phyloP scores from a whole-genome alignment of 768 basidiomycete genomes.

The Suillus lakei region DNA sequence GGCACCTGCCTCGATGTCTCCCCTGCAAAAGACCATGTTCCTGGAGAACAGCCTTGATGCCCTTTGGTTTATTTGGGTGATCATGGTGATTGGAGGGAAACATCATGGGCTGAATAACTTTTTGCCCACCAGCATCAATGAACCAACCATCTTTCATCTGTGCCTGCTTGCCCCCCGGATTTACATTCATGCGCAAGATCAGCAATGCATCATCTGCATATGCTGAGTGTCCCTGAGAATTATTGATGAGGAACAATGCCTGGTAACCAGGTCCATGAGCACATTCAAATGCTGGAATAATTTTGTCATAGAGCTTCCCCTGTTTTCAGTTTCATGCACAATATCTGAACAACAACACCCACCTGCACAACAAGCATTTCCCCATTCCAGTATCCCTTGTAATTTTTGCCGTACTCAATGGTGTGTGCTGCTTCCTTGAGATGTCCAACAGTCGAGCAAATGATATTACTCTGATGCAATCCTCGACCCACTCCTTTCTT shows the following conservation, averaged over 20 bases:
- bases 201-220: slow-evolving; percentile 27
- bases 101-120: slow-evolving; percentile 33
- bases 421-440: slow-evolving; percentile 37
- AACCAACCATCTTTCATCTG: slow-evolving; percentile 40
- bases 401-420: slow-evolving; percentile 49
- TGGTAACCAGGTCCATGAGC: slow-evolving; percentile 28
- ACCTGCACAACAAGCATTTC: slow-evolving; percentile 16
- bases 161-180: slow-evolving; percentile 28
- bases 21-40: slow-evolving; percentile 30
- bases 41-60: slow-evolving; percentile 34
- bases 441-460: slow-evolving; percentile 40
- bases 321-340: slow-evolving; percentile 1
- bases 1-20: slow-evolving; percentile 14
- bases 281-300: slow-evolving; percentile 13
- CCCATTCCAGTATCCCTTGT: slow-evolving; percentile 46
- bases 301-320: slow-evolving; percentile 9
- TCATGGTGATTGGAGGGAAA: slow-evolving; percentile 39
- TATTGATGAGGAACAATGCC: slow-evolving; percentile 22
- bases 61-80: slow-evolving; percentile 35
- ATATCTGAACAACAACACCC: slow-evolving; percentile 34
- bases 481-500: slow-evolving; percentile 46
- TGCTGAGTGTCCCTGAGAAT: slow-evolving; percentile 31
- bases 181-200: slow-evolving; percentile 27
- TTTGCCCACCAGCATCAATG: slow-evolving; percentile 21
- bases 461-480: slow-evolving; percentile 41